These are phyloP conservation scores for Iris pallida DNA, from an alignment of 116 monocot species.

Conservation along the genomic window DNA sequence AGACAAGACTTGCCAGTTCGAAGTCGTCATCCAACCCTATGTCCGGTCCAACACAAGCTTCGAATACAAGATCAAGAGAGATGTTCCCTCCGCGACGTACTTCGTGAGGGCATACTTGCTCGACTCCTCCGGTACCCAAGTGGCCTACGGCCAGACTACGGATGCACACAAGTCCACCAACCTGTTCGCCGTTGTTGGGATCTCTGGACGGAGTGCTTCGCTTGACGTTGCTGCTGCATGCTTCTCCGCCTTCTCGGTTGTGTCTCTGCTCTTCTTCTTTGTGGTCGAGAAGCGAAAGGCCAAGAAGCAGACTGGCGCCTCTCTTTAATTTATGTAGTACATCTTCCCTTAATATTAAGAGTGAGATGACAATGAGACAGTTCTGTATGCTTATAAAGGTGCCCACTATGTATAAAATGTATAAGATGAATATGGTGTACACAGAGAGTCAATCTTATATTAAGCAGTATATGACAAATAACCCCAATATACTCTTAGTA, in stretches of 20 bases:
- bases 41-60: not conserved
- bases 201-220: conserved; percentile 34
- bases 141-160: conserved; percentile 66
- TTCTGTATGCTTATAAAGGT: no score
- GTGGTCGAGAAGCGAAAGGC: conserved; percentile 46
- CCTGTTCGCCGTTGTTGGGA: conserved; percentile 41
- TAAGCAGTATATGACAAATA: no score
- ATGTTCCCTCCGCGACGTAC: conserved; percentile 54
- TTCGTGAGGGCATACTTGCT: conserved; percentile 57
- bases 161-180: conserved; percentile 27
- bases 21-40: conserved; percentile 31
- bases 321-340: not conserved
- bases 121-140: conserved; percentile 29
- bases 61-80: conserved; percentile 29
- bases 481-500: no score
- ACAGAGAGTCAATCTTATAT: no score
- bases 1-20: conserved; percentile 58
- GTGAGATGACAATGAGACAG: no score
- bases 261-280: conserved; percentile 36
- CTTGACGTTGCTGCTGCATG: conserved; percentile 49
- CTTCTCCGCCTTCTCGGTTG: conserved; percentile 70
- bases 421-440: no score
- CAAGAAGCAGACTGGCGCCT: not conserved
- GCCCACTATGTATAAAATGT: no score
- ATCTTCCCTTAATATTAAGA: no score